phyloP scores from a whole-genome alignment of 257 asterid species.

The Thymus mandschuricus region DNA sequence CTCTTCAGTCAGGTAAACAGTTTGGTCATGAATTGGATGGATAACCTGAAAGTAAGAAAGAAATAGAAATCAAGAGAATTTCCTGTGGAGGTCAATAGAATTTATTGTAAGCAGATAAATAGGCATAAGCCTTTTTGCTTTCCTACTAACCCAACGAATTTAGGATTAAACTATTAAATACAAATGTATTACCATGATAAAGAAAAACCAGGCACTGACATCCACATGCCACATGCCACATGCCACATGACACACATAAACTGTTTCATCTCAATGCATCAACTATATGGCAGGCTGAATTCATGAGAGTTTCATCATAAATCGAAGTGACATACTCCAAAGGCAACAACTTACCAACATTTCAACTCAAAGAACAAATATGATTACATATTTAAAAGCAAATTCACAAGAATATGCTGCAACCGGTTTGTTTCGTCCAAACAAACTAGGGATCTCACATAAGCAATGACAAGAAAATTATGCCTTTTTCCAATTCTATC shows the following conservation, averaged over 20 bases:
- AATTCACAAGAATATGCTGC: neutral
- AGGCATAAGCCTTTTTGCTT: neutral
- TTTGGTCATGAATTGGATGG: slow-evolving; percentile 81
- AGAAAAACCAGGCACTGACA: neutral
- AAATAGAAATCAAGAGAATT: neutral
- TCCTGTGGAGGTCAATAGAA: neutral
- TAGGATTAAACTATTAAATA: neutral
- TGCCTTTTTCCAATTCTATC: neutral
- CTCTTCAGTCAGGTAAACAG: slow-evolving; percentile 59
- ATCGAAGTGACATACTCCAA: neutral
- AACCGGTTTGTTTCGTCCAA: neutral
- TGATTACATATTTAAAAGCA: neutral
- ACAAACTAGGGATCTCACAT: neutral
- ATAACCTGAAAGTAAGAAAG: slow-evolving; percentile 47
- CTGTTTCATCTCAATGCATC: neutral
- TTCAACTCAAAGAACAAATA: neutral
- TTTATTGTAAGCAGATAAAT: neutral
- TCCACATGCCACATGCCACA: no score
- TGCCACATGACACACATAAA: neutral
- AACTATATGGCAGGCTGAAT: neutral
- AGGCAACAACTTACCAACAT: neutral
- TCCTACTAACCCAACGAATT: neutral
- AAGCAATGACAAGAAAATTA: neutral
- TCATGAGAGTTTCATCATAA: slow-evolving; percentile 4
- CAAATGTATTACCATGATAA: neutral